Evolutionary conservation across 2,329 filamentous ascomycete species (phyloP).

Genomic region (Coniochaeta hoffmannii): DNA sequence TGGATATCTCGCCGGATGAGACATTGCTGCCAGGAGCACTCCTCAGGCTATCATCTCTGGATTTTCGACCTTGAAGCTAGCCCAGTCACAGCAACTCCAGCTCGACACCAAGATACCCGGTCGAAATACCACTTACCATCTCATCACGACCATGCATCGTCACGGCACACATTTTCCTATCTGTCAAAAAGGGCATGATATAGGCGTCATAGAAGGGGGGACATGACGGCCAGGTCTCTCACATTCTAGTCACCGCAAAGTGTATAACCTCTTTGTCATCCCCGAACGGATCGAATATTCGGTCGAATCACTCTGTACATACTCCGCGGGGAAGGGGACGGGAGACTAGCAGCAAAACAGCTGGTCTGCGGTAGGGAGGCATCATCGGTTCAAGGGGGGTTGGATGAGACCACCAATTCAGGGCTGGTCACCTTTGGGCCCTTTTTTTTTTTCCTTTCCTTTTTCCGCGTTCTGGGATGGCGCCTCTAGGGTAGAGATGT

Average conservation of each 20-base stretch:
- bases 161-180: slow-evolving; percentile 1
- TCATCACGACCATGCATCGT: not conserved
- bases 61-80: not conserved
- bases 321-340: not conserved
- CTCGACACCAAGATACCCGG: not conserved
- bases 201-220: slow-evolving; percentile 1
- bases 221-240: not conserved
- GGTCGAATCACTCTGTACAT: not conserved
- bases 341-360: not conserved
- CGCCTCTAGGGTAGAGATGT: not conserved
- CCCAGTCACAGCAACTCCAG: not conserved
- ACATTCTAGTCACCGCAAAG: not conserved
- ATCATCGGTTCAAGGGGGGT: not conserved
- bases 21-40: not conserved
- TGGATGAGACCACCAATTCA: not conserved
- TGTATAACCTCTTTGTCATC: not conserved
- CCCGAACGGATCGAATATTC: not conserved
- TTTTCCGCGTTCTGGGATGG: not conserved
- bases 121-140: not conserved
- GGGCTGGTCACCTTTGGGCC: not conserved
- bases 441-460: not conserved
- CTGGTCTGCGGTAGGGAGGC: not conserved
- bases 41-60: not conserved
- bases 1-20: not conserved
- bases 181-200: slow-evolving; percentile 1